These are phyloP conservation scores for Simplicillium aogashimaense DNA, from an alignment of 2,329 filamentous ascomycete species.

Conservation along the genomic window DNA sequence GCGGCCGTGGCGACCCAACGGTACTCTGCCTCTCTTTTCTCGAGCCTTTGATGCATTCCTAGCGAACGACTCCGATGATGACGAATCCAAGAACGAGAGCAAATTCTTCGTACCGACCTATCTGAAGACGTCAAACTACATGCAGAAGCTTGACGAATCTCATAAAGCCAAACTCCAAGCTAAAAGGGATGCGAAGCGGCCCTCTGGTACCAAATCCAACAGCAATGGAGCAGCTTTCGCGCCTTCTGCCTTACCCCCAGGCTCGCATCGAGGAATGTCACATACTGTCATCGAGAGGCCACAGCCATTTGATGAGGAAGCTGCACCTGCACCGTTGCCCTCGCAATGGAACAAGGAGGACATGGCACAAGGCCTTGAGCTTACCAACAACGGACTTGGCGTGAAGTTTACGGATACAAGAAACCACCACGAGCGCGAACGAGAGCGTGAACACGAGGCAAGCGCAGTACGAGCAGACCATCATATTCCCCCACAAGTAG, in stretches of 20 bases:
- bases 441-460: conserved; percentile 70
- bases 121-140: conserved; percentile 66
- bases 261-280: conserved; percentile 63
- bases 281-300: conserved; percentile 78
- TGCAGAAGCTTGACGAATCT: conserved; percentile 63
- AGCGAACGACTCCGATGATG: conserved; percentile 17
- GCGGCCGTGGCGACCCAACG: conserved; percentile 13
- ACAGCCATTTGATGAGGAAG: conserved; percentile 49
- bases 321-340: conserved; percentile 57
- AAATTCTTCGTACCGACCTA: conserved; percentile 79
- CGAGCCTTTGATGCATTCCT: conserved; percentile 43
- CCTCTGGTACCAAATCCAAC: conserved; percentile 22
- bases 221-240: conserved; percentile 42
- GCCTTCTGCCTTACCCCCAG: conserved; percentile 26
- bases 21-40: conserved; percentile 34
- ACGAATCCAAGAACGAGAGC: conserved; percentile 18
- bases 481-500: conserved; percentile 79
- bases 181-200: conserved; percentile 32
- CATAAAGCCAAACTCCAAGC: conserved; percentile 50
- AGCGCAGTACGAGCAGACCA: conserved; percentile 75
- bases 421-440: conserved; percentile 39
- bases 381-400: conserved; percentile 64
- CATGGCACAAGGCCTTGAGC: conserved; percentile 62
- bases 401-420: conserved; percentile 48
- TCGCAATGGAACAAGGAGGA: conserved; percentile 75